Evolutionary conservation across 495 filamentous ascomycete genomes (phyloP).

Genomic region (Penicillium goetzii): DNA sequence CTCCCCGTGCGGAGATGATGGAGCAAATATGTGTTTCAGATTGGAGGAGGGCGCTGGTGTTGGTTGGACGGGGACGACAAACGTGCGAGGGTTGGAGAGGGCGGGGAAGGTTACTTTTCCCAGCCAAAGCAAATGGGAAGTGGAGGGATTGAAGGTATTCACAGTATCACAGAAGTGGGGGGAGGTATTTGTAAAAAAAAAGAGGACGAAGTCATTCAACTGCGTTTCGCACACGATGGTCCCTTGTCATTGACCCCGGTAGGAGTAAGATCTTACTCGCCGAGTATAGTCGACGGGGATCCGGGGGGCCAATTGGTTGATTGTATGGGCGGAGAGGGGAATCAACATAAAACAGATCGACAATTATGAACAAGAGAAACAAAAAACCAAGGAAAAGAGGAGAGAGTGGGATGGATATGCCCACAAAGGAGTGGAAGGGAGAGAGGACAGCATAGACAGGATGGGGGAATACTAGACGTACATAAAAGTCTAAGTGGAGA

Average conservation of each 20-base stretch:
- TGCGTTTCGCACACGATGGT: background rate
- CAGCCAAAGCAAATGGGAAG: constrained; percentile 10
- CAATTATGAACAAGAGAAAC: constrained; percentile 20
- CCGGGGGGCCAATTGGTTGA: background rate
- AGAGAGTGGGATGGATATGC: constrained; percentile 1
- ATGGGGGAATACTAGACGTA: background rate
- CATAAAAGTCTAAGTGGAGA: constrained; percentile 14
- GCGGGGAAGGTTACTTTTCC: constrained; percentile 5
- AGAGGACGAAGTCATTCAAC: background rate
- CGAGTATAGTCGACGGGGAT: background rate
- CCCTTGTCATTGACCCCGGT: background rate
- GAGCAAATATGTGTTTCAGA: constrained; percentile 33
- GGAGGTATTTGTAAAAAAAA: background rate
- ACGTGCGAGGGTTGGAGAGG: constrained; percentile 7
- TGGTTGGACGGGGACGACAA: constrained; percentile 30
- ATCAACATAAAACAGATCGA: constrained; percentile 6
- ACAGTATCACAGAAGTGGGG: constrained; percentile 8
- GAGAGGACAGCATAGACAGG: background rate
- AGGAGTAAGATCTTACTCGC: background rate
- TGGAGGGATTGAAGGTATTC: constrained; percentile 12
- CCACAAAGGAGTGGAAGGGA: background rate
- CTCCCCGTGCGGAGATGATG: constrained; percentile 31
- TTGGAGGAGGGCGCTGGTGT: constrained; percentile 24
- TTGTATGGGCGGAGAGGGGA: background rate
- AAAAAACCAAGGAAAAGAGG: constrained; percentile 9